Evolutionary conservation across 129 eudicot species (phyloP).

Genomic region (Cynara cardunculus): DNA sequence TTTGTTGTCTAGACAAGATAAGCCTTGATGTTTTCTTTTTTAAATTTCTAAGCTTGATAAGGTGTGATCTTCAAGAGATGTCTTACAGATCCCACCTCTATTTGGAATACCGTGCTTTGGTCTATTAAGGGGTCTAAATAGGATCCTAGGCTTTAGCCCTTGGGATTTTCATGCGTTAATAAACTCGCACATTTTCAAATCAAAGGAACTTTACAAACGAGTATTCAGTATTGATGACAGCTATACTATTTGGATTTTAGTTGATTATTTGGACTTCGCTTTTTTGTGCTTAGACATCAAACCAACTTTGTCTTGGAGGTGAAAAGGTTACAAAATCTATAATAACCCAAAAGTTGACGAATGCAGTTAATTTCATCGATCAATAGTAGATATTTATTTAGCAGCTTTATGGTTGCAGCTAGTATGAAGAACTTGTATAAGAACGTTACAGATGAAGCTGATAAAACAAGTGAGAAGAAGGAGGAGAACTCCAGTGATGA

Average conservation of each 20-base stretch:
- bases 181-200: too few species aligned
- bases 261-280: background rate
- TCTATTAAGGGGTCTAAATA: too few species aligned
- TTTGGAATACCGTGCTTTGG: background rate
- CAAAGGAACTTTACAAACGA: background rate
- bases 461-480: conserved; percentile 36
- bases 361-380: background rate
- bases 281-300: background rate
- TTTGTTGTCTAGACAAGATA: background rate
- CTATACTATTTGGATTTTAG: too few species aligned
- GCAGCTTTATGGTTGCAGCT: conserved; percentile 43
- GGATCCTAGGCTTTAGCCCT: too few species aligned
- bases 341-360: background rate
- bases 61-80: too few species aligned
- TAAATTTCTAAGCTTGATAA: too few species aligned
- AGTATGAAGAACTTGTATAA: conserved; percentile 40
- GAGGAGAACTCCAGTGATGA: conserved; percentile 50
- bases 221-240: background rate
- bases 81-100: background rate
- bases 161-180: too few species aligned
- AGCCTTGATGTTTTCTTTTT: background rate
- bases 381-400: background rate
- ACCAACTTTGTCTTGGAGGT: background rate
- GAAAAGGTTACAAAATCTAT: background rate
- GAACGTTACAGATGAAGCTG: conserved; percentile 35